These are phyloP conservation scores for Daedalea quercina DNA, from an alignment of 768 basidiomycete genomes.

Conservation along the genomic window DNA sequence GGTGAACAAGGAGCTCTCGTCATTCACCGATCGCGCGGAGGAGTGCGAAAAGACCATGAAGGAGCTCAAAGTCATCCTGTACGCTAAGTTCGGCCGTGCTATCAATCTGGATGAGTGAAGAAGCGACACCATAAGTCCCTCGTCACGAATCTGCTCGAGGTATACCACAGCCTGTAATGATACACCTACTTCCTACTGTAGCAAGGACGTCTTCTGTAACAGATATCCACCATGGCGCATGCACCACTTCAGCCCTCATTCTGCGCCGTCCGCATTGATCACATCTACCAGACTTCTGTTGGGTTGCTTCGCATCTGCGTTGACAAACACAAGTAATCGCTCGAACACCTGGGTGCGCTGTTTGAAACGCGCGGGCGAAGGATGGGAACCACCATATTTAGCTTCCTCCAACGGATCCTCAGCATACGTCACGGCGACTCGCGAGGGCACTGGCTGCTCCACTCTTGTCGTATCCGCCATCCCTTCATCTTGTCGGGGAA, in stretches of 20 bases:
- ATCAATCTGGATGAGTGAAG: slow-evolving; percentile 84
- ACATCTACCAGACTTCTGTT: slow-evolving; percentile 54
- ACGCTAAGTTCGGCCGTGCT: slow-evolving; percentile 88
- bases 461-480: background rate
- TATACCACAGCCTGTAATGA: background rate
- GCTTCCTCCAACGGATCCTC: slow-evolving; percentile 23
- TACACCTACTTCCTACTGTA: background rate
- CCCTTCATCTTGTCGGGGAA: background rate
- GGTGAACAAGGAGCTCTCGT: slow-evolving; percentile 49
- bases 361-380: slow-evolving; percentile 44
- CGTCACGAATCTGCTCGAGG: background rate
- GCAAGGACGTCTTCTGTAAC: background rate
- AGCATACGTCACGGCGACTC: slow-evolving; percentile 5
- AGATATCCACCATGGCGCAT: background rate
- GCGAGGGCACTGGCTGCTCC: background rate
- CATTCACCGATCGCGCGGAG: slow-evolving; percentile 44
- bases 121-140: background rate
- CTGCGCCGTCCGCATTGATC: slow-evolving; percentile 32
- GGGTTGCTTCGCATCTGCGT: slow-evolving; percentile 62
- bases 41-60: slow-evolving; percentile 75
- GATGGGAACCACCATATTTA: slow-evolving; percentile 13
- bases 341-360: slow-evolving; percentile 72
- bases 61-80: slow-evolving; percentile 68
- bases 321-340: slow-evolving; percentile 54
- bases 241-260: background rate